Conservation (phyloP, 306 rosid genomes). For the Acacia confusa region DNA sequence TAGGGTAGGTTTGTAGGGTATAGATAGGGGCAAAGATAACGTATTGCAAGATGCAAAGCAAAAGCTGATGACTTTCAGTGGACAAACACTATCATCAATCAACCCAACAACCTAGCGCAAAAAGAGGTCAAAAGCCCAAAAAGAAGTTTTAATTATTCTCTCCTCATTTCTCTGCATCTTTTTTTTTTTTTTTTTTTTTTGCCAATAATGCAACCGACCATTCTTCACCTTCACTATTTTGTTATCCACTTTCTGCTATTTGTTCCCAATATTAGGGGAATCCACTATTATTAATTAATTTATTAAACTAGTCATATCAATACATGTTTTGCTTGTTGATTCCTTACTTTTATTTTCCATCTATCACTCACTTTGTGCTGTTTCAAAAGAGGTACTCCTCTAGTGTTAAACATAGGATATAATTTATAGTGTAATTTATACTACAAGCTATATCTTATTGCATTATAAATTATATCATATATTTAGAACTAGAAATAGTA, state of each 20-base stretch:
- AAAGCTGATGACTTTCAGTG: not conserved
- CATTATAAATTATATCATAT: too few species aligned
- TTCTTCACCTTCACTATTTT: not conserved
- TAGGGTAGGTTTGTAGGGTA: not conserved
- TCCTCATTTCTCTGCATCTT: not conserved
- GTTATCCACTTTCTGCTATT: not conserved
- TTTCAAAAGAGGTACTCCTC: not conserved
- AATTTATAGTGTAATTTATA: too few species aligned
- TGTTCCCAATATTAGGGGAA: not conserved
- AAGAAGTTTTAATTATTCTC: not conserved
- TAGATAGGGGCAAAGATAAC: not conserved
- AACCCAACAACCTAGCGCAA: not conserved
- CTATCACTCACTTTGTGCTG: not conserved
- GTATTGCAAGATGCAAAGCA: not conserved
- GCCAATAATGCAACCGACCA: not conserved
- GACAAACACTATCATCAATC: not conserved
- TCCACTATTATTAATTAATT: not conserved
- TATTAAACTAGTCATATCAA: not conserved
- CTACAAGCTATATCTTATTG: too few species aligned
- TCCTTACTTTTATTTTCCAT: not conserved
- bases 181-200: not conserved
- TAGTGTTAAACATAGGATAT: too few species aligned
- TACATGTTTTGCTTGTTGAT: not conserved
- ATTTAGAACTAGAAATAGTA: too few species aligned
- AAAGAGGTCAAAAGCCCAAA: not conserved